phyloP scores from a whole-genome alignment of 2,329 filamentous ascomycete species.

The Colletotrichum truncatum region DNA sequence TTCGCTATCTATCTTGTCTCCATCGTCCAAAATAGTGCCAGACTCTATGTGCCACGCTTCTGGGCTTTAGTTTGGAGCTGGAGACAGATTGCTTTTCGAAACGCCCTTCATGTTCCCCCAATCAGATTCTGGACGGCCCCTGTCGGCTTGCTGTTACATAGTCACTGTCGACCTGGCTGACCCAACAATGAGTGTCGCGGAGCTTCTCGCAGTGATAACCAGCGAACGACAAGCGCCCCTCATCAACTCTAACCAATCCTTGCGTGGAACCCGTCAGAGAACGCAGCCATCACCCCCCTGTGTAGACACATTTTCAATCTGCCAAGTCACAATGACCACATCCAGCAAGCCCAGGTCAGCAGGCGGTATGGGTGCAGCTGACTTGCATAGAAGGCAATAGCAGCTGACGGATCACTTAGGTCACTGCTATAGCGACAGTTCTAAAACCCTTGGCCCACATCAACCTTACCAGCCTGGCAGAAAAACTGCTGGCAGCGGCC shows the following conservation, averaged over 20 bases:
- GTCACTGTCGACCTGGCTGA: no score
- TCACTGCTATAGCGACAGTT: not conserved
- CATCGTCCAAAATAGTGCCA: not conserved
- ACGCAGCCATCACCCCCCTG: no score
- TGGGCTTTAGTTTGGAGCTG: not conserved
- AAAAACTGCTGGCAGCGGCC: not conserved
- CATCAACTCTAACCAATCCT: no score
- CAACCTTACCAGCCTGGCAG: not conserved
- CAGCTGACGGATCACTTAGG: not conserved
- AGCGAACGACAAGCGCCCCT: no score
- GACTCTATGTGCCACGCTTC: not conserved
- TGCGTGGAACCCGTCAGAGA: no score
- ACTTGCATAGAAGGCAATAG: constrained; percentile 3
- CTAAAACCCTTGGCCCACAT: not conserved
- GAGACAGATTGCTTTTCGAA: not conserved
- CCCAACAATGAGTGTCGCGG: no score
- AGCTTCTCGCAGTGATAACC: no score
- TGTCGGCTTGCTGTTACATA: no score
- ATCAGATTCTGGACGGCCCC: not conserved
- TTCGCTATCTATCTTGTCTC: not conserved
- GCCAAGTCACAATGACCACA: not conserved
- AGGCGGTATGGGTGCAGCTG: not conserved
- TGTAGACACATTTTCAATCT: not conserved
- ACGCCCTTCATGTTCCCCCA: not conserved
- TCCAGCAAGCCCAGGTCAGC: not conserved